A percentile compares a stretch with the other conserved stretches of the same genome.
Conservation (phyloP, 345 rosid genomes). For the Dipteronia sinensis region DNA sequence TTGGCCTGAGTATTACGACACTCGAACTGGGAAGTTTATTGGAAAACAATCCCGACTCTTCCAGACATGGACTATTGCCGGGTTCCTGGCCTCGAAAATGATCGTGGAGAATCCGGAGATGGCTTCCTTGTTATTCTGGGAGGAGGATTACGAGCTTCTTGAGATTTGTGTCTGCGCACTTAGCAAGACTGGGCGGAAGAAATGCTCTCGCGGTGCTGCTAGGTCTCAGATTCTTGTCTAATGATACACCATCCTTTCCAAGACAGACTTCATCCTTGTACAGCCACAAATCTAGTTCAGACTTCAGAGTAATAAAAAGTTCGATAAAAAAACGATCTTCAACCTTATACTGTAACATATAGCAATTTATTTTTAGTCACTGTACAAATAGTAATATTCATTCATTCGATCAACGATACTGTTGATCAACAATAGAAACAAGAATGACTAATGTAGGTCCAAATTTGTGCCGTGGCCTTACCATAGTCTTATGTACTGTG, state of each 20-base stretch:
- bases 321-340: constrained; percentile 11
- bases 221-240: constrained; percentile 87
- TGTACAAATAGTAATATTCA: not conserved
- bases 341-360: constrained; percentile 4
- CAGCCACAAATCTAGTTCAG: constrained; percentile 32
- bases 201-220: constrained; percentile 90
- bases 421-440: not conserved
- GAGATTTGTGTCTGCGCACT: constrained; percentile 90
- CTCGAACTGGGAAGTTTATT: constrained; percentile 79
- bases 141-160: constrained; percentile 91
- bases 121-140: constrained; percentile 85
- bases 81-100: constrained; percentile 79
- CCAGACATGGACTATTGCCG: constrained; percentile 96
- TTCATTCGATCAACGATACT: constrained; percentile 11
- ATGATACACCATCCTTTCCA: constrained; percentile 14
- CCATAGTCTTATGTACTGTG: constrained; percentile 1
- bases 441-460: not conserved
- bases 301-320: constrained; percentile 13
- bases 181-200: constrained; percentile 73
- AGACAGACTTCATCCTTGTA: constrained; percentile 26
- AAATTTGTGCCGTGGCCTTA: constrained; percentile 2
- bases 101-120: constrained; percentile 76
- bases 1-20: constrained; percentile 97
- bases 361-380: not conserved
- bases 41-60: constrained; percentile 89